Evolutionary conservation across 768 basidiomycete species (phyloP), one percentile per base, ranked within the genome.

Genomic region (Cubamyces sp.): DNA sequence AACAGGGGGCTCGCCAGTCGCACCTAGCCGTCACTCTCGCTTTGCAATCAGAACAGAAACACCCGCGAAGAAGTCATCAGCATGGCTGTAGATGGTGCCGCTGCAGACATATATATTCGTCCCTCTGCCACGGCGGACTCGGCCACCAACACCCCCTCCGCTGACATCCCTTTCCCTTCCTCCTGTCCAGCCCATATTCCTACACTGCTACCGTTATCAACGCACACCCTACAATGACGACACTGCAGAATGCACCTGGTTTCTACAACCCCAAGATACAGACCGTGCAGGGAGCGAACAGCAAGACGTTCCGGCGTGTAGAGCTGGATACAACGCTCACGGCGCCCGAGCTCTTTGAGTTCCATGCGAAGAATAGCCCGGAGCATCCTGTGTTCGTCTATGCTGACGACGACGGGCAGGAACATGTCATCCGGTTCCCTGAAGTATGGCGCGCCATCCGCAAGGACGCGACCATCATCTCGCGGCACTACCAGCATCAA

Each of bases 271-370:
- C 57, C 41, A 43, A 59, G 49, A 50, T 59, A 0, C 57, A 51
- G n/a, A 59, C 57, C n/a, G 49, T 59, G n/a, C 75, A 76, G 60
- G 73, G 66, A 26, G 61, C 68, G 19, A 56, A 55, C 40, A 68
- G 63, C 56, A 60, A 52, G 49, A 75, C 76, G 8, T 79, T 79
- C 65, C 40, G n/a, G 16, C 64, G 66, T 9, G 76, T 78, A 1
- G 68, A 70, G 2, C 64, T 77, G 5, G 74, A 77, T 60, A 74
- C 73, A 41, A 71, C 71, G 9, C 59, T 77, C 19, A 71, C 71
- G 4, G 21, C 78, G 0, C 74, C 75, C 11, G 68, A 79, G 62
- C 51, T 78, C 11, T 74, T 70, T 39, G 79, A 79, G 52, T 77
- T 69, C 69, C 74, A 79, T 54, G 55, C 60, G 3, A 51, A 67